Base-by-base conservation (phyloP, 2,329 filamentous ascomycete species). In the Hymenoscyphus linearis region DNA sequence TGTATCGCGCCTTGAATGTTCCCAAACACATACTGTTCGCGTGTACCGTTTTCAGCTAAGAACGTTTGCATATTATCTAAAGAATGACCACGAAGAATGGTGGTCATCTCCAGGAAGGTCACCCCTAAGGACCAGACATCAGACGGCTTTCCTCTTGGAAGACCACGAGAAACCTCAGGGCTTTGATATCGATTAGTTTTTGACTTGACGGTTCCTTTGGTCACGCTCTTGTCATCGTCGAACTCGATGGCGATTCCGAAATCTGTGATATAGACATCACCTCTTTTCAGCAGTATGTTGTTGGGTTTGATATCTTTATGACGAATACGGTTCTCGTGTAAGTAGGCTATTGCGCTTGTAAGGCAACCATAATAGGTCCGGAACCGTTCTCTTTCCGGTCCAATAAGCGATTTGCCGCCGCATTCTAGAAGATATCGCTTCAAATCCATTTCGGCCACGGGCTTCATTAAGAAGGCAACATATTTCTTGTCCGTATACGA, bases 91-190 rank as follows among this genome's bases (percentile, higher is more conserved):
- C 58, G 55, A 50, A 63, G 56, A 5, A 59, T 34, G n/a, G 60
- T 59, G 7, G 57, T 59, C 60, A 62, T 62, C 53, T 62, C 60
- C 57, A 62, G 25, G 25, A 62, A 62, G 9, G 54, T 57, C 1
- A 59, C 57, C 3, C 60, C 60, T 7, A 62, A 22, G 14, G 56
- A 59, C 60, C 60, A 62, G 6, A 55, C 14, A 55, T 55, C 53
- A 25, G 31, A 36, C 14, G 53, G 26, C 16, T 7, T 36, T 31
- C 53, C 53, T 25, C 53, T 35, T 3, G 9, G 10, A 7, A 16
- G 13, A 7, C 35, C 53, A 6, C 31, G 27, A 18, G 53, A 35
- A 5, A 55, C 53, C 31, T 55, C 53, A 14, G 53, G 53, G 10
- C 31, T 37, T 34, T 36, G 27, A 6, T 55, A 55, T 5, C 25